phyloP scores from a whole-genome alignment of 768 basidiomycete species.

The Rubroboletus satanas region DNA sequence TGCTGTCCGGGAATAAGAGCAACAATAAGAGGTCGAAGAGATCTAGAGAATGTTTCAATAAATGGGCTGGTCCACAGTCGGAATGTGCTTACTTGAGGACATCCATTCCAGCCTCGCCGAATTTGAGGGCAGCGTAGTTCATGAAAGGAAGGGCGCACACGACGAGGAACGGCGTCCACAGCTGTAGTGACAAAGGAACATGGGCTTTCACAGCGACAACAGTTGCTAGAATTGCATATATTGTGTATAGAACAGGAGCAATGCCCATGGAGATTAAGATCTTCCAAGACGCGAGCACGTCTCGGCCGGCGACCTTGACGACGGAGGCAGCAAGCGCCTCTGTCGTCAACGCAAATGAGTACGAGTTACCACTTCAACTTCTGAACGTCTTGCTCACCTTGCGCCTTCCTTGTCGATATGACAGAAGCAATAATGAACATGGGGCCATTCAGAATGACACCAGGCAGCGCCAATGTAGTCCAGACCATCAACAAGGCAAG shows the following conservation, averaged over 20 bases:
- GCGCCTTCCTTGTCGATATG: slow-evolving; percentile 85
- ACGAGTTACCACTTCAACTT: neutral
- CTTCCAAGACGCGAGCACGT: slow-evolving; percentile 98
- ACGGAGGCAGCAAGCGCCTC: slow-evolving; percentile 94
- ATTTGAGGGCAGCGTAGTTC: slow-evolving; percentile 91
- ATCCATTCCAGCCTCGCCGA: slow-evolving; percentile 97
- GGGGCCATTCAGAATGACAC: slow-evolving; percentile 86
- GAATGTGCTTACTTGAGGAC: slow-evolving; percentile 79
- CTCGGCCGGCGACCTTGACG: slow-evolving; percentile 93
- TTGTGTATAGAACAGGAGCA: slow-evolving; percentile 78
- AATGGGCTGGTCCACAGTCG: neutral
- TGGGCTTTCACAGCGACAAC: slow-evolving; percentile 65
- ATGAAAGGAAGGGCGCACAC: slow-evolving; percentile 76
- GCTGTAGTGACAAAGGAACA: slow-evolving; percentile 56
- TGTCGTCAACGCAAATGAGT: slow-evolving; percentile 28
- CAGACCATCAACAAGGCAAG: slow-evolving; percentile 72
- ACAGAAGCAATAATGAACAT: slow-evolving; percentile 89
- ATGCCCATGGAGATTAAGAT: slow-evolving; percentile 90
- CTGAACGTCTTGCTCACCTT: slow-evolving; percentile 46
- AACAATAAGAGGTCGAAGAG: slow-evolving; percentile 83
- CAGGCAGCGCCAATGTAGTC: slow-evolving; percentile 83
- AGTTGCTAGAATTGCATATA: slow-evolving; percentile 81
- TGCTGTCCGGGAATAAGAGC: slow-evolving; percentile 88
- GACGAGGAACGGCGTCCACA: slow-evolving; percentile 77
- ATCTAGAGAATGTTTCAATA: slow-evolving; percentile 46